phyloP scores from a whole-genome alignment of 2,329 filamentous ascomycete genomes.

The Ophiosphaerella herpotricha region DNA sequence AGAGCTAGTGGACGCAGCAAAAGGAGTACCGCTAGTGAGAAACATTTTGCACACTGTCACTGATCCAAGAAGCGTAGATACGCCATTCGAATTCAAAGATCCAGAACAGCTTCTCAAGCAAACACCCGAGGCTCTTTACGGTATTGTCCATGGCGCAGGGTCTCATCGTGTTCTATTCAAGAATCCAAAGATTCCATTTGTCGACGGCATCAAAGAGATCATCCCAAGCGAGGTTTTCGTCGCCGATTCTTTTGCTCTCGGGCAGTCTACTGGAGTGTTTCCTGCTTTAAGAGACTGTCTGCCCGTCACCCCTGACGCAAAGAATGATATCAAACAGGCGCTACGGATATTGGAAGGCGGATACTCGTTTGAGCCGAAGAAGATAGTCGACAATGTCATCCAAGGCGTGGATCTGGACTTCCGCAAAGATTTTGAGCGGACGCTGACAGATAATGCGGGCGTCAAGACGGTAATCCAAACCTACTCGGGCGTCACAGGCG shows the following conservation, averaged over 20 bases:
- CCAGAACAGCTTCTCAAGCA: not conserved
- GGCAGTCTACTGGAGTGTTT: not conserved
- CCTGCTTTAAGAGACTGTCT: not conserved
- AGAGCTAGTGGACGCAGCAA: not conserved
- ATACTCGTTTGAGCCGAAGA: not conserved
- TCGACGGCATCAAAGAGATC: not conserved
- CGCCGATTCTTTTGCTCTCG: not conserved
- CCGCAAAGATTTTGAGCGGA: not conserved
- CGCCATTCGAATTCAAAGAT: not conserved
- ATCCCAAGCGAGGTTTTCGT: not conserved
- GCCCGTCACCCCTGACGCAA: not conserved
- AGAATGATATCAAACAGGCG: not conserved
- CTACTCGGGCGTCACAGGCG: no score
- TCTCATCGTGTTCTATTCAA: not conserved
- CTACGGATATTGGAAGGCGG: not conserved
- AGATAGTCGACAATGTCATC: not conserved
- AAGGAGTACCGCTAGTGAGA: not conserved
- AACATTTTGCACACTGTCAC: not conserved
- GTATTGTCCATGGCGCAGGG: not conserved
- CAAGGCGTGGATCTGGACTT: not conserved
- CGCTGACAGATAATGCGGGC: not conserved
- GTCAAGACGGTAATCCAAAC: not conserved
- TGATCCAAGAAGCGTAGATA: not conserved
- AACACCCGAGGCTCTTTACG: not conserved
- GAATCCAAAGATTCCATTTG: not conserved